Conservation (phyloP, 371 early-diverging fungal genomes). For the Mortierella sp. region DNA sequence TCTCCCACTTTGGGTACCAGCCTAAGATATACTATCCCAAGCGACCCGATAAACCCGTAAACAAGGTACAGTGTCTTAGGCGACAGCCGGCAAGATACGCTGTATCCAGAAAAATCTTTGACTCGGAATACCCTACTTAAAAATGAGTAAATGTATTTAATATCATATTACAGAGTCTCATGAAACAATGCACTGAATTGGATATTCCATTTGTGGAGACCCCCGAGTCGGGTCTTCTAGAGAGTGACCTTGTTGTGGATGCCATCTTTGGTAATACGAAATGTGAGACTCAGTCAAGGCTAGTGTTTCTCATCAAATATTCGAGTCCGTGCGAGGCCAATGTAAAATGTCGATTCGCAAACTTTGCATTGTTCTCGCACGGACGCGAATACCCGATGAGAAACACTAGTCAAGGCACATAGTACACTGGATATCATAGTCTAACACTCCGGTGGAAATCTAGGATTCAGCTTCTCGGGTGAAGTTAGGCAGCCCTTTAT, state of each 20-base stretch:
- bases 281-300: background rate
- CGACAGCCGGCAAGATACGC: too few relatives aligned
- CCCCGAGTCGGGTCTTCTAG: conserved; percentile 48
- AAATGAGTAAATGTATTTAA: background rate
- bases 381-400: too few relatives aligned
- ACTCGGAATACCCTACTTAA: background rate
- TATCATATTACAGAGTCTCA: conserved; percentile 61
- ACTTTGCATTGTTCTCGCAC: too few relatives aligned
- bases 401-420: too few relatives aligned
- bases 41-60: conserved; percentile 74
- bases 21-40: conserved; percentile 87
- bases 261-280: conserved; percentile 82
- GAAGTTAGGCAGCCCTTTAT: conserved; percentile 86
- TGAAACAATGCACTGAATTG: conserved; percentile 78
- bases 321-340: too few relatives aligned
- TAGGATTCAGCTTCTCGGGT: conserved; percentile 90
- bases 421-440: too few relatives aligned
- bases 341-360: too few relatives aligned
- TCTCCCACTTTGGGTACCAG: conserved; percentile 88
- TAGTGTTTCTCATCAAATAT: too few relatives aligned
- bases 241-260: conserved; percentile 82
- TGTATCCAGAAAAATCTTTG: too few relatives aligned
- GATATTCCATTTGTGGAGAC: conserved; percentile 73
- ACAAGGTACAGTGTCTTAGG: conserved; percentile 60
- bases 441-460: background rate